Base-by-base conservation (phyloP, 495 filamentous ascomycete species). In the Bryoglossum gracile region DNA sequence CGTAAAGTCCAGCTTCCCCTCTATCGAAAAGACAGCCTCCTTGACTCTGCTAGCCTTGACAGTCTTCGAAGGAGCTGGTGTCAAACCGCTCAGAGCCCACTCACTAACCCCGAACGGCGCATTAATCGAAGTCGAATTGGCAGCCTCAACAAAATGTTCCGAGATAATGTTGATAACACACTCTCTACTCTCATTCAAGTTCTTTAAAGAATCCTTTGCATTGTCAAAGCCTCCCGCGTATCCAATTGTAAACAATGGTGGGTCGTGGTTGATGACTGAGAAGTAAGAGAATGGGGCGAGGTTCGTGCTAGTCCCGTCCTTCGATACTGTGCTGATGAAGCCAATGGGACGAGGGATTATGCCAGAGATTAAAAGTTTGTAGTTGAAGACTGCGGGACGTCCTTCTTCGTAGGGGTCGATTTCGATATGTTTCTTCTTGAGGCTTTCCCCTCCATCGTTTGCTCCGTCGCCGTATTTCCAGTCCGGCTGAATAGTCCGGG, bases 201-300 rank as follows among this genome's bases (percentile, higher is more conserved):
- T 94, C 55, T 67, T 69, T 51, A 94, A 64, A 16, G 82, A 81
- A 59, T 96, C 91, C 63, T 95, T 95, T 0, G 69, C 66, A 13
- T 42, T 46, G 3, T 73, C 72, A 9, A 78, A 63, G 40, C 71
- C 59, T 3, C 70, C 69, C 0, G 75, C 72, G 61, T 88, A 84
- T 5, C 92, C 88, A 14, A 96, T 67, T n/a, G 74, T 72, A 67
- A 97, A 94, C 22, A 95, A 70, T 0, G 92, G 92, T 2, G 92
- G 91, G 62, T 96, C 91, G 61, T 94, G 87, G 58, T 82, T 81
- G 55, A 95, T 75, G 8, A 96, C 61, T 50, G 87, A 77, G 52
- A 87, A 83, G 69, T 92, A 95, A 53, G 76, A 83, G 70, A 90
- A 95, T 0, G 89, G 90, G 1, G 91, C 85, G 4, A 97, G 74